Evolutionary conservation across 2,329 filamentous ascomycete species (phyloP), one percentile per base, ranked within the genome.

Genomic region (Ceratocystis lukuohia): DNA sequence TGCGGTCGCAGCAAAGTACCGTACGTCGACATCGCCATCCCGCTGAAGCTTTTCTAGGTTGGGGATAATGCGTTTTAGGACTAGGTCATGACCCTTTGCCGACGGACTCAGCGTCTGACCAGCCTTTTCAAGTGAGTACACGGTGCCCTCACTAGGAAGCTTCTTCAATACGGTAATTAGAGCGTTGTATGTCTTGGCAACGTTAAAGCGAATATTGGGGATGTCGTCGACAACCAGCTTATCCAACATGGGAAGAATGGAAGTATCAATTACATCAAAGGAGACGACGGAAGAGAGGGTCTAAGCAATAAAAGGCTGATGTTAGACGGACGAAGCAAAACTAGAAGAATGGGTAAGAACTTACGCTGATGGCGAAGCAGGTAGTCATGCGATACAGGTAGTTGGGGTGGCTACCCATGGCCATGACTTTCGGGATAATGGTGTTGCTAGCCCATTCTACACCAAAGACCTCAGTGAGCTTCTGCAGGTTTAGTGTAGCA

Each of bases 371-470:
- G 69, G 94, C 94, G 76, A 99, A 99, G 79, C 93, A 97, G n/a
- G 94, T 99, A 8, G 94, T 99, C 94, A 99, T 99, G 75, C 94
- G 85, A 83, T 99, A 99, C 65, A 99, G 87, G 76, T 99, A 99
- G 80, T 99, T 99, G 69, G 93, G 91, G 76, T 99, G 94, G 74
- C 91, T 89, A 68, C 94, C 94, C 94, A 99, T 97, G 46, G 89
- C 89, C 83, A 96, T 94, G 70, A 99, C 94, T 80, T 97, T 97
- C 68, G 94, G 94, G 72, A 99, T 96, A 73, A 99, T 99, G 61
- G 92, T 91, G 75, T 92, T 89, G 76, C 88, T 95, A 56, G 94
- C 93, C 94, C 94, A 99, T 70, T 96, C 91, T 17, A 97, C 92
- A 61, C 94, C 94, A 74, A 99, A 99, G 0, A 99, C 94, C 77